phyloP scores from a whole-genome alignment of 177 flowering plant genomes.

The Vitis hybrid region DNA sequence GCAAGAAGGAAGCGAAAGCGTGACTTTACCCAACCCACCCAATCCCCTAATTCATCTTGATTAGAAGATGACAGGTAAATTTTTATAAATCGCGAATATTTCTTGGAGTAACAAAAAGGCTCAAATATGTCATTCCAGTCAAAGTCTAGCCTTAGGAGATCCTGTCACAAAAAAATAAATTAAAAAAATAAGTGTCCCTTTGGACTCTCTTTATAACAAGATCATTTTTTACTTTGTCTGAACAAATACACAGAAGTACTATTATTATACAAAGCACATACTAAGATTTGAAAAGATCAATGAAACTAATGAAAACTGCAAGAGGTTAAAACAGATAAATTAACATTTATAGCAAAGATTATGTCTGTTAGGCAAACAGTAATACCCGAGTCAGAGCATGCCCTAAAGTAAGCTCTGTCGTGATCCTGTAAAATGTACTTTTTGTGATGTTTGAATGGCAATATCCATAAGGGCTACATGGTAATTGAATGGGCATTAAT shows the following conservation, averaged over 20 bases:
- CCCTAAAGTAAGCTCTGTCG: conserved; percentile 39
- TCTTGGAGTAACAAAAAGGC: conserved; percentile 39
- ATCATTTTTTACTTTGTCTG: too few species aligned
- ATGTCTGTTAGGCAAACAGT: neutral
- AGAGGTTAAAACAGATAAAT: neutral
- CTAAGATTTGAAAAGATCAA: neutral
- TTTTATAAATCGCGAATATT: conserved; percentile 38
- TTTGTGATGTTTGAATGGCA: conserved; percentile 48
- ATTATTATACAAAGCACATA: too few species aligned
- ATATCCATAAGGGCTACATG: conserved; percentile 39
- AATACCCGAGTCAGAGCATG: conserved; percentile 36
- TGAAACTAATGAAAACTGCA: neutral
- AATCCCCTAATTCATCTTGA: conserved; percentile 38
- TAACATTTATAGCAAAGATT: neutral
- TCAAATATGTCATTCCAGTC: conserved; percentile 48
- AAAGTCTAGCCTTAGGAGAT: conserved; percentile 30
- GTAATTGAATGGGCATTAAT: conserved; percentile 57
- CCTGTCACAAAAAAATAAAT: conserved; percentile 24
- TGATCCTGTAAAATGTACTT: conserved; percentile 44
- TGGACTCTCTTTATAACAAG: neutral
- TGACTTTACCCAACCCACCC: conserved; percentile 72
- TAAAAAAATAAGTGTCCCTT: neutral
- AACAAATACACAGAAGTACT: too few species aligned
- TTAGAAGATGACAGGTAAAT: conserved; percentile 38
- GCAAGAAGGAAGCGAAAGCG: conserved; percentile 48